Base-by-base conservation (phyloP, 2,329 filamentous ascomycete species). In the Microsporum ferrugineum region DNA sequence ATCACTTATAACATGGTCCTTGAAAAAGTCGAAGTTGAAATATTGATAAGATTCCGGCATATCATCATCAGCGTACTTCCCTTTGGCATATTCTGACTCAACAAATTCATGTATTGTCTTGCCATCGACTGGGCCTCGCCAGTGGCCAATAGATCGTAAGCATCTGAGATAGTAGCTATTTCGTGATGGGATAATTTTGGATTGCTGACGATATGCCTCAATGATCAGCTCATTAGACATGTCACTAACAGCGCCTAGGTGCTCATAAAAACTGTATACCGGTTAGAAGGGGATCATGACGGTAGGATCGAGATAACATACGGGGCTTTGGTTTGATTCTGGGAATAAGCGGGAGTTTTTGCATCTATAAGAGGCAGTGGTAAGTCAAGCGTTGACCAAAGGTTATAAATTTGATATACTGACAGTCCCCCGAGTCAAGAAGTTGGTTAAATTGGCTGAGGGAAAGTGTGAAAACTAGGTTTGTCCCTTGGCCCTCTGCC, bases 161-260 rank as follows among this genome's bases (percentile, higher is more conserved):
- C 83, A 86, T 70, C 86, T 81, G 63, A 88, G 79, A 69, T 88
- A 88, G 68, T 84, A 83, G 1, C 84, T 72, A 17, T 75, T 74
- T 63, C 82, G 81, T 23, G 67, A 64, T 23, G 79, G 77, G 69
- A 88, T 84, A 58, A 78, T 79, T 6, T 74, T 69, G 29, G 78
- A 74, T 72, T 89, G 86, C 38, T 81, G 77, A 29, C 82, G 76
- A 68, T 83, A 88, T 2, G 84, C 82, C 70, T 84, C 87, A 33
- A 79, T 73, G 17, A 89, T 73, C n/a, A 85, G 72, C 0, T 74
- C 68, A 67, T 88, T 83, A 3, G 82, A 79, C 70, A 88, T 87
- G 67, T 87, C 81, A 43, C 80, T 78, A 6, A 84, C 70, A 12
- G 79, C 79, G 27, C 87, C 87, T 27, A 89, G 75, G 64, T 83